Base-by-base conservation (phyloP, 1,284 basidiomycete species). In the Bjerkandera adusta region DNA sequence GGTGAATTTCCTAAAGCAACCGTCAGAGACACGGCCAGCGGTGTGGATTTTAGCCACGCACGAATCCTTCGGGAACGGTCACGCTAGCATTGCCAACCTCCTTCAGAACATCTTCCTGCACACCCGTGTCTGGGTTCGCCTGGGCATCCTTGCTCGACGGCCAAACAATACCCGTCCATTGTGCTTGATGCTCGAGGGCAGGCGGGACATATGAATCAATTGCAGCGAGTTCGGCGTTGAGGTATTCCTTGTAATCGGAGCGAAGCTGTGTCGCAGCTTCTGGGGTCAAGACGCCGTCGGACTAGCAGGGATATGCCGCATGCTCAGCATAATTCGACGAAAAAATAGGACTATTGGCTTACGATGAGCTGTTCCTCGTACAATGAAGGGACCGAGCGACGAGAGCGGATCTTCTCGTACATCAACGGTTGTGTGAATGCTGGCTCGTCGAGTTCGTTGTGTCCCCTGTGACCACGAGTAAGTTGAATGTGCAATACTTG, bases 401-500 rank as follows among this genome's bases (percentile, higher is more conserved):
- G 72, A 0, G 80, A 76, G 4, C 82, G 76, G 57, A 93, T 92
- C 67, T 88, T 82, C 62, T 89, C 79, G 65, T 94, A 93, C 92
- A 94, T 94, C 18, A 83, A 68, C 0, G 91, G 92, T 60, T 90
- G 87, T 0, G 95, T 97, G 65, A 93, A 92, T 13, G 83, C 82
- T 0, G 95, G 94, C 55, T 94, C 80, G 60, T 96, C 92, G 26
- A 95, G 77, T 66, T 95, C 92, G 60, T 95, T 95, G 64, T 95
- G 92, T 2, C 89, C 89, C 74, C 79, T 76, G 35, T 13, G 33
- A 20, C 7, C n/a, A 32, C 11, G n/a, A 24, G 24, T 5, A 45
- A 40, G 18, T 15, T 27, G 30, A 43, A 36, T 27, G 2, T 18
- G 10, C 13, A 7, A 30, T n/a, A n/a, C 8, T 30, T 30, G 8